Evolutionary conservation across 441 rosid species (phyloP).

Genomic region (Pelargonium australe): DNA sequence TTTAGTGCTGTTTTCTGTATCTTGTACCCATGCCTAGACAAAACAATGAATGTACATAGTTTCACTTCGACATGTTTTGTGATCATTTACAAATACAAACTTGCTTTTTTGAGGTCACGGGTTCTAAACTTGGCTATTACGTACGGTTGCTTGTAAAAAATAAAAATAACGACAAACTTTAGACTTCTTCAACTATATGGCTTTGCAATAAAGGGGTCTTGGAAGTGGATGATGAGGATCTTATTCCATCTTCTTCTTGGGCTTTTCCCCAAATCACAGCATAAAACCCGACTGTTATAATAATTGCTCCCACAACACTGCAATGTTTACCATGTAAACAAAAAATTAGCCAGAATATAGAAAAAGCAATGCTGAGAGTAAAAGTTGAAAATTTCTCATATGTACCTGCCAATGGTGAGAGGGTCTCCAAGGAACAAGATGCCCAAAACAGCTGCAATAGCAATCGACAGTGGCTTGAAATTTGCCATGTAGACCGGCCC

Average conservation of each 20-base stretch:
- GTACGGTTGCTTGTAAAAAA: too few relatives aligned
- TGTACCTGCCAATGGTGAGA: constrained; percentile 54
- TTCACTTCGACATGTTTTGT: too few relatives aligned
- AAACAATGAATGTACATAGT: too few relatives aligned
- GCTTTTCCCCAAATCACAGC: constrained; percentile 6
- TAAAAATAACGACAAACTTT: too few relatives aligned
- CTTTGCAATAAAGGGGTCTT: background rate
- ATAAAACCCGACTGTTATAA: background rate
- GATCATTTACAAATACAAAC: too few relatives aligned
- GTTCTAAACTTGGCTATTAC: too few relatives aligned
- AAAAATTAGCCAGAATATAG: background rate
- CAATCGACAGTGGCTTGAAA: constrained; percentile 56
- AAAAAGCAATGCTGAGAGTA: too few relatives aligned
- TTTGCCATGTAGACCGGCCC: constrained; percentile 61
- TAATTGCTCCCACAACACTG: background rate
- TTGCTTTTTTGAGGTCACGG: too few relatives aligned
- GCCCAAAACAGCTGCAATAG: constrained; percentile 49
- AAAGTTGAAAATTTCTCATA: constrained; percentile 9
- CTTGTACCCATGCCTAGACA: too few relatives aligned
- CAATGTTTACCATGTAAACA: too few relatives aligned
- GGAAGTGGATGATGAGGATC: background rate
- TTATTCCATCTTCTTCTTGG: background rate
- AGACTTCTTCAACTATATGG: background rate
- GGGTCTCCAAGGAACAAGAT: constrained; percentile 50
- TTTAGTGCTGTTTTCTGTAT: too few relatives aligned